Evolutionary conservation across 2,329 filamentous ascomycete species (phyloP), one percentile per base, ranked within the genome.

Genomic region (Diaporthe batatas): DNA sequence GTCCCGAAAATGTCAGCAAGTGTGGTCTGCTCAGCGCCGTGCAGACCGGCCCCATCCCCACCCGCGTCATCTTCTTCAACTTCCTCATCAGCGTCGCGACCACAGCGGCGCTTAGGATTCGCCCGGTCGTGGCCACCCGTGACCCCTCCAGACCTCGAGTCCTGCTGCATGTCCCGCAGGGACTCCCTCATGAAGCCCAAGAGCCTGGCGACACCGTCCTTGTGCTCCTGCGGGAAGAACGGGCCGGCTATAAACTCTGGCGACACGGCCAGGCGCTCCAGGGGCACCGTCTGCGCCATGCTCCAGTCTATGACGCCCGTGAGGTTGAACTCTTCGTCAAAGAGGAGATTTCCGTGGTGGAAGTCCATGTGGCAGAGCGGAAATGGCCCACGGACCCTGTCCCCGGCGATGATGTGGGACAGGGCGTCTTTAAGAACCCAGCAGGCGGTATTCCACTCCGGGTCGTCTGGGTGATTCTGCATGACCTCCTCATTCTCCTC

Each of bases 241-340:
- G 18, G 32, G 6, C 21, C 54, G 11, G 54, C 4, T 23, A 57
- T 32, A 4, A 57, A 57, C 32, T 57, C 54, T 2, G 29, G 54
- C 11, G 54, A 57, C 4, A 23, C 8, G 6, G 32, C 32, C 1
- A 14, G 54, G 21, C 32, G 21, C 54, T 57, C 32, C 10, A 57
- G 54, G 3, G 81, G 81, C 6, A 77, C 80, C 21, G 78, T 76
- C 74, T 81, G 80, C 10, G 81, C 34, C 80, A 68, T 74, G 74
- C 67, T 78, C 82, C 81, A 84, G 74, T 82, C 81, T 55, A 83
- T 77, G 36, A 84, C 73, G 29, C 79, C 81, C 1, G 77, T 80
- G 49, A 83, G 70, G 73, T 83, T 83, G 75, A 82, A 83, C 58
- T 84, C 82, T 29, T 80, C 74, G 73, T 85, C 83, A 39, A 84